Conservation (phyloP, 108 stramenopile genomes). For the Schizochytrium sp. region DNA sequence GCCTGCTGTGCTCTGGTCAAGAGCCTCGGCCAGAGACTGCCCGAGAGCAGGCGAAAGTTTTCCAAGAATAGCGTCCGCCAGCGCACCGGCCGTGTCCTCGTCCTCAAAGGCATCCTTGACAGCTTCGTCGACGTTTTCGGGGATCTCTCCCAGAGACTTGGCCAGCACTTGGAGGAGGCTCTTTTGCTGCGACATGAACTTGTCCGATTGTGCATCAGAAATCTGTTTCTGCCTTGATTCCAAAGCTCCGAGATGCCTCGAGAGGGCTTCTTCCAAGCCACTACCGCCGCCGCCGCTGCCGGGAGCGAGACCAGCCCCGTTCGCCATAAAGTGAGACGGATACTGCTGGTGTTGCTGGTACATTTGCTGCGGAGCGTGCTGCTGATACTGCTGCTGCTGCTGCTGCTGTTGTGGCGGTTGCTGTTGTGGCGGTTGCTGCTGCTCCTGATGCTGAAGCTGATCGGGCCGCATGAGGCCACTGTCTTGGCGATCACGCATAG, state of each 20-base stretch:
- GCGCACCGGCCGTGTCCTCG: neutral
- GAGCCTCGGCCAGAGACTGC: neutral
- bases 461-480: neutral
- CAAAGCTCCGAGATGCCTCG: neutral
- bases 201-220: neutral
- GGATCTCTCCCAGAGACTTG: neutral
- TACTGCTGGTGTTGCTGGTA: neutral
- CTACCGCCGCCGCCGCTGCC: no score
- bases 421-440: neutral
- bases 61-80: neutral
- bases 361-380: neutral
- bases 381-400: neutral
- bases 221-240: neutral
- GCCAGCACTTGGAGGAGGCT: neutral
- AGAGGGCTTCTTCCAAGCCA: neutral
- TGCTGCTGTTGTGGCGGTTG: neutral
- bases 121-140: neutral
- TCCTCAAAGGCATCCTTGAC: constrained; percentile 5
- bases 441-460: neutral
- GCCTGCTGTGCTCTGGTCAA: neutral
- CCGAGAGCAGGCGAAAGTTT: neutral
- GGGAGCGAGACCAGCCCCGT: neutral
- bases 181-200: neutral
- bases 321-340: neutral
- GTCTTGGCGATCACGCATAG: neutral